Evolutionary conservation across 1,284 basidiomycete species (phyloP), one percentile per base, ranked within the genome.

Genomic region (Rhodotorula sp.): DNA sequence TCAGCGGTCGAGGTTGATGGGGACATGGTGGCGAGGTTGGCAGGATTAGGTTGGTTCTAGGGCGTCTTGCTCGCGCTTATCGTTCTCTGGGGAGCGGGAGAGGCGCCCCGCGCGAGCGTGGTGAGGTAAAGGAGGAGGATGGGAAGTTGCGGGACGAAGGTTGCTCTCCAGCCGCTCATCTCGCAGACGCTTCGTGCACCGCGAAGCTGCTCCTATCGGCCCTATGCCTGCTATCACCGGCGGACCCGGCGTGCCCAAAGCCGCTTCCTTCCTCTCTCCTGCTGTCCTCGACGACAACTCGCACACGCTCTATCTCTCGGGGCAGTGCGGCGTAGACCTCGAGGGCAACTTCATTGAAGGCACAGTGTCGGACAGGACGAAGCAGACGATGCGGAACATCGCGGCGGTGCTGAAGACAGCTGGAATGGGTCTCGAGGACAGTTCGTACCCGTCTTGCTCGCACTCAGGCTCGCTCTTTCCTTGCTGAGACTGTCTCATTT

Each of bases 141-240:
- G 39, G 13, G 39, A 44, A 44, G 39, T 44, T 44, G 39, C 39
- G 39, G 39, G 39, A 44, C 13, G 39, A 44, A 17, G 39, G 39
- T 44, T 22, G 44, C 24, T 22, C 27, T n/a, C 30, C 47, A 34
- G 15, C 58, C 10, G 4, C 13, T n/a, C 32, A 24, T 34, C 47
- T 19, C 24, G 11, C n/a, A 32, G 36, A 10, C n/a, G 11, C 55
- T 44, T 29, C 15, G 46, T 17, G 22, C 36, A 2, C 30, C 36
- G 2, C 77, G 75, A 53, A 76, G 8, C 4, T 8, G 27, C 53
- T 13, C 32, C 24, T 13, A 9, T 13, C 7, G 15, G n/a, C 67
- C 17, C 72, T 68, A 15, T 78, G 78, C 53, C 77, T 75, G 58
- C 77, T 76, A 19, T 74, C 73, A 2, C 69, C 48, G 4, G 73